phyloP scores from a whole-genome alignment of 192 early-diverging fungal species.

The Podila epigama region DNA sequence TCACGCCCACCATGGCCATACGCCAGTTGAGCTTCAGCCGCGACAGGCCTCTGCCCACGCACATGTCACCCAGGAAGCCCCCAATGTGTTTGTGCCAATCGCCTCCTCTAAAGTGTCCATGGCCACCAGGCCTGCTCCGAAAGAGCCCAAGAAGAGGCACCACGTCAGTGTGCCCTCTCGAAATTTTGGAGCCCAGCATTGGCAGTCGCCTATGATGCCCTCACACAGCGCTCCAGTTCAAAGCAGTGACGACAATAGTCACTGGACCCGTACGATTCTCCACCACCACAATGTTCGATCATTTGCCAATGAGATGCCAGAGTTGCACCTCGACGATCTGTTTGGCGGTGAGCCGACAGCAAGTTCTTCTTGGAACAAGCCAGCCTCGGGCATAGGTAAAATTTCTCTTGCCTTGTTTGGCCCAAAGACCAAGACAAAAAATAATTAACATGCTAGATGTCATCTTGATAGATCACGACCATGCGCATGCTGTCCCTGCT shows the following conservation, averaged over 20 bases:
- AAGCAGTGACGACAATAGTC: too few species aligned
- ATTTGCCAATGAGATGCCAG: not conserved
- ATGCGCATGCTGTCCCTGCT: slow-evolving; percentile 3
- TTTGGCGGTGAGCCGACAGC: not conserved
- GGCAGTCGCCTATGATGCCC: not conserved
- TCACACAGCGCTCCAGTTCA: too few species aligned
- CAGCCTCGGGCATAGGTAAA: too few species aligned
- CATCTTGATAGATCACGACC: not conserved
- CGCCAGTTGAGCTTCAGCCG: not conserved
- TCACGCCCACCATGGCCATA: not conserved
- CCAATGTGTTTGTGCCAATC: not conserved
- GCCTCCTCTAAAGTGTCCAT: not conserved
- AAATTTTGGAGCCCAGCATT: not conserved
- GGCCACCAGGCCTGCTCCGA: not conserved
- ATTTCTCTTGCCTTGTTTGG: too few species aligned
- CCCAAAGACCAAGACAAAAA: too few species aligned
- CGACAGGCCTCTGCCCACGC: not conserved
- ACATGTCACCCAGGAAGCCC: not conserved
- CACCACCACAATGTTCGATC: not conserved
- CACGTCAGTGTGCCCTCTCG: not conserved
- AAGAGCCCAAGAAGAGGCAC: not conserved
- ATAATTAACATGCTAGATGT: too few species aligned
- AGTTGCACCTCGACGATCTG: not conserved
- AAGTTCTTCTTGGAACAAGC: too few species aligned
- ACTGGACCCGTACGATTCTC: too few species aligned